A percentile compares a stretch with the other conserved stretches of the same genome.
phyloP scores from a whole-genome alignment of 2,329 filamentous ascomycete genomes.

The Colletotrichum tropicicola region DNA sequence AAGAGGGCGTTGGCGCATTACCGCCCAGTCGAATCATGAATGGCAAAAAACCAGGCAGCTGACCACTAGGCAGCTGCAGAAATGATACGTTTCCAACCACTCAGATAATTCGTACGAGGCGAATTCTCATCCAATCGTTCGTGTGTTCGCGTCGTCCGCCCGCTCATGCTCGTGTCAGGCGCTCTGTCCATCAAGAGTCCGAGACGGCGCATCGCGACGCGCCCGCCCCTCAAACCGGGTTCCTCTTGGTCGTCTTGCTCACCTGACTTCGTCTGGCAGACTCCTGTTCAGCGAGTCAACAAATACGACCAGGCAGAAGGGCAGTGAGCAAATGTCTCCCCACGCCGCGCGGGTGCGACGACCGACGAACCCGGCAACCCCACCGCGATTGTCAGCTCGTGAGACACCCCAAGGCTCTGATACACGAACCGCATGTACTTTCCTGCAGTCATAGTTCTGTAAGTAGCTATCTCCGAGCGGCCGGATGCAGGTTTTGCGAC shows the following conservation, averaged over 20 bases:
- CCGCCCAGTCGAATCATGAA: slow-evolving; percentile 14
- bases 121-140: slow-evolving; percentile 29
- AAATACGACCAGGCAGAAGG: background rate
- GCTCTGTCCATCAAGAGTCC: background rate
- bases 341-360: slow-evolving; percentile 13
- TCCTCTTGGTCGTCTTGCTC: background rate
- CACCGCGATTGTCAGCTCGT: slow-evolving; percentile 25
- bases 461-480: slow-evolving; percentile 31
- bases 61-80: slow-evolving; percentile 26
- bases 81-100: slow-evolving; percentile 25
- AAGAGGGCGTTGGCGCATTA: background rate
- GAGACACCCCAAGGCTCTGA: slow-evolving; percentile 28
- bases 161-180: background rate
- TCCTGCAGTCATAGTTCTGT: slow-evolving; percentile 28
- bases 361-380: slow-evolving; percentile 22
- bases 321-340: slow-evolving; percentile 9
- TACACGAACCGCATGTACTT: slow-evolving; percentile 25
- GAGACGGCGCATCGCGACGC: no score
- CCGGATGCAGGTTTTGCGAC: slow-evolving; percentile 29
- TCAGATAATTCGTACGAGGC: slow-evolving; percentile 24
- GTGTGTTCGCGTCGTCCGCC: background rate
- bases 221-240: slow-evolving; percentile 5
- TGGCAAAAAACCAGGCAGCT: slow-evolving; percentile 3
- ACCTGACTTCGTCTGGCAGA: background rate
- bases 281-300: background rate